Percentiles rank a stretch among this genome's conserved stretches.
Evolutionary conservation across 305 asterid species (phyloP).

Genomic region (Solanum aculeatissimum): DNA sequence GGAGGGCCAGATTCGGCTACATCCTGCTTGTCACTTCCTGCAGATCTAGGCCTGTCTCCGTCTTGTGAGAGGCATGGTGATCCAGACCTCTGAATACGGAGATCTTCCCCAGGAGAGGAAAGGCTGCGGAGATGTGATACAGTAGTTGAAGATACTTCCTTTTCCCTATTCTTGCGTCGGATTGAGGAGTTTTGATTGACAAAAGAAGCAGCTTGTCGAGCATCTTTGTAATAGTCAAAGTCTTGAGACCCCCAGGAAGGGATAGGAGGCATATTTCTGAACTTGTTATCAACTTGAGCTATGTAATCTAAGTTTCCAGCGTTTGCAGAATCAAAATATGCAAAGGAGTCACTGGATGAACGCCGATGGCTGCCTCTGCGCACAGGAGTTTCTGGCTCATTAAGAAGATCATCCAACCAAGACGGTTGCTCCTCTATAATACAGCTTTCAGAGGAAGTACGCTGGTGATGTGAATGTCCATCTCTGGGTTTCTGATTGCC

Average conservation of each 20-base stretch:
- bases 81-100: slow-evolving; percentile 25
- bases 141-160: slow-evolving; percentile 47
- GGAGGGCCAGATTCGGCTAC: slow-evolving; percentile 36
- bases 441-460: slow-evolving; percentile 69
- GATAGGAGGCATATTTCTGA: slow-evolving; percentile 26
- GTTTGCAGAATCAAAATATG: slow-evolving; percentile 42
- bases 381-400: slow-evolving; percentile 85
- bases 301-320: slow-evolving; percentile 32
- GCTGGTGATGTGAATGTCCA: slow-evolving; percentile 50
- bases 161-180: slow-evolving; percentile 42
- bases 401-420: slow-evolving; percentile 90
- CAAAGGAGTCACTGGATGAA: slow-evolving; percentile 79
- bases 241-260: slow-evolving; percentile 76
- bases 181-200: slow-evolving; percentile 31
- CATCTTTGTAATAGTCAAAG: slow-evolving; percentile 42
- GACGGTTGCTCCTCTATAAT: slow-evolving; percentile 76
- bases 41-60: slow-evolving; percentile 40
- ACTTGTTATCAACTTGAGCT: slow-evolving; percentile 55
- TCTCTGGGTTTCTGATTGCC: slow-evolving; percentile 40
- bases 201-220: slow-evolving; percentile 28
- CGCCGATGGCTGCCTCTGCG: slow-evolving; percentile 74
- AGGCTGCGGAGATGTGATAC: slow-evolving; percentile 33
- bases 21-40: slow-evolving; percentile 43
- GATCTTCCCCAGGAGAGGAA: slow-evolving; percentile 37
- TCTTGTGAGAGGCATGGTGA: slow-evolving; percentile 34